Evolutionary conservation across 345 rosid genomes (phyloP).

Genomic region (Cardamine resedifolia): DNA sequence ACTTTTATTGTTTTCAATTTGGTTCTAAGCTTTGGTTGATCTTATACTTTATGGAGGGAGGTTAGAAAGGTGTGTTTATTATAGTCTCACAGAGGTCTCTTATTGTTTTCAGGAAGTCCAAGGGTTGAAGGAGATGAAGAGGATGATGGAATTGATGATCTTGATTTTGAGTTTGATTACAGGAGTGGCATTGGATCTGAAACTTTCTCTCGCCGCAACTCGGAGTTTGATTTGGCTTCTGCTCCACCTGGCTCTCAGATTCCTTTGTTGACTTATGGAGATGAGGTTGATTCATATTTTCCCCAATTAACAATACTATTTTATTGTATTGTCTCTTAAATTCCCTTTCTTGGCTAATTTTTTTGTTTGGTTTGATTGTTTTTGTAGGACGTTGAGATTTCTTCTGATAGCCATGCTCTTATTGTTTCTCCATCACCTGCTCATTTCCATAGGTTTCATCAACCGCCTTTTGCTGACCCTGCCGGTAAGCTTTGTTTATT

Average conservation of each 20-base stretch:
- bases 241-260: conserved; percentile 52
- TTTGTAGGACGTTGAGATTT: conserved; percentile 64
- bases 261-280: conserved; percentile 69
- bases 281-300: conserved; percentile 53
- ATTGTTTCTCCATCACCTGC: conserved; percentile 66
- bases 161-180: conserved; percentile 68
- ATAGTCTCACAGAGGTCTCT: conserved; percentile 1
- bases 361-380: not conserved
- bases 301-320: not conserved
- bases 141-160: conserved; percentile 75
- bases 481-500: conserved; percentile 47
- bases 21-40: not conserved
- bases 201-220: conserved; percentile 51
- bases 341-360: conserved; percentile 1
- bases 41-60: not conserved
- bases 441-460: conserved; percentile 54
- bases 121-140: conserved; percentile 89
- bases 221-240: conserved; percentile 57
- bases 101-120: conserved; percentile 50
- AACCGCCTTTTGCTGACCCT: conserved; percentile 53
- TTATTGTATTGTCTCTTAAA: not conserved
- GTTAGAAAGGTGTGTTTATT: not conserved
- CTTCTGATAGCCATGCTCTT: conserved; percentile 77
- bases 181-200: conserved; percentile 43
- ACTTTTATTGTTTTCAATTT: not conserved